Evolutionary conservation across 2,329 filamentous ascomycete genomes (phyloP), one percentile per base, ranked within the genome.

Genomic region (Bimuria novae-zelandiae): DNA sequence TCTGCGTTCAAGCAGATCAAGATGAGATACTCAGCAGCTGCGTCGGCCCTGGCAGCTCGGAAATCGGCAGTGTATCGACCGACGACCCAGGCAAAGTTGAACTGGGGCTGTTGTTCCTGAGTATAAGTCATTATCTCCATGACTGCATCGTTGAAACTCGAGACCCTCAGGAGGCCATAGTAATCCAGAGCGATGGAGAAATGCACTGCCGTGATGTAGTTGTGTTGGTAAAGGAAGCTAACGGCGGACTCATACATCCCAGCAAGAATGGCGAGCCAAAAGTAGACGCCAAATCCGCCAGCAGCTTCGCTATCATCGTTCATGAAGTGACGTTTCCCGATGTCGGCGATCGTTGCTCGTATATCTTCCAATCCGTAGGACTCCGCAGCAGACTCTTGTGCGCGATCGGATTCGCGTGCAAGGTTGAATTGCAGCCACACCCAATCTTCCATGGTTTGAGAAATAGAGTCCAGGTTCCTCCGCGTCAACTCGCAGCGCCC

Each of bases 31-130:
- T 99, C 94, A 16, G 96, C 90, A 2, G 95, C 94, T 29, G 91
- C 90, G 52, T 89, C 89, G 6, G 92, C 89, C 67, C 95, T 88
- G 17, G 92, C 92, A 25, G 91, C 90, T 47, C 94, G 88, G 84
- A 99, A 99, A 74, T 97, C 92, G 49, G 89, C 85, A 4, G 95
- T 99, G 79, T 99, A 99, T 72, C 94, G 91, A 35, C 93, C 95
- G 56, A 97, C 81, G 80, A 97, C 90, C 54, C 89, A 88, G 39
- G 90, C 92, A 76, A 97, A 97, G 79, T 94, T 96, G 75, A 99
- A 88, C 72, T 97, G 92, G 4, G 92, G 82, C 58, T 85, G 80
- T 59, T 84, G 83, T 62, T 86, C 84, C 65, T 83, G 89, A 62
- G 85, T 90, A 73, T 85, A 84, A 8, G 82, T 83, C 43, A 88